Conservation (phyloP, 768 basidiomycete species). For the Boletellus emodensis region DNA sequence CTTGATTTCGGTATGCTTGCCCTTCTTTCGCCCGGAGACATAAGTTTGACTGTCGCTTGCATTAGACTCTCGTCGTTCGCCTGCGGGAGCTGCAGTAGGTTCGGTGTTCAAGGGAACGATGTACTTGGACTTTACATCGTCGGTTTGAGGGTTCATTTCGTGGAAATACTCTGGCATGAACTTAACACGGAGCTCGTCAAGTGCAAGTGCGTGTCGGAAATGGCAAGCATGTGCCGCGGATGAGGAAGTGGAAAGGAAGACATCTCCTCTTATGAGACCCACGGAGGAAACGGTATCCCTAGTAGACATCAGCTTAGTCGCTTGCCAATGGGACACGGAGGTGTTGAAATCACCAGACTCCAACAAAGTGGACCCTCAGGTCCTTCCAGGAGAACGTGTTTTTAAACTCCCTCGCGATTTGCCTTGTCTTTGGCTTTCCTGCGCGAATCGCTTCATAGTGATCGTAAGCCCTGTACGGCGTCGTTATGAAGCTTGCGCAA, state of each 20-base stretch:
- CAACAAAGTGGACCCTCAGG: constrained; percentile 47
- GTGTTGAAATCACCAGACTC: constrained; percentile 40
- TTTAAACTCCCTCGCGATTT: constrained; percentile 35
- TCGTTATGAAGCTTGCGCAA: not conserved
- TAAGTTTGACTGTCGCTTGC: not conserved
- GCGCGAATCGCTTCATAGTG: constrained; percentile 18
- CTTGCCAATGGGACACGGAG: not conserved
- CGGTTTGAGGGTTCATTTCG: constrained; percentile 25
- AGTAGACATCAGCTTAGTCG: not conserved
- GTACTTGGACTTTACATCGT: constrained; percentile 11
- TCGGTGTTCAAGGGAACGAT: not conserved
- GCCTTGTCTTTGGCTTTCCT: constrained; percentile 17
- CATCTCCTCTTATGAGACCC: constrained; percentile 44
- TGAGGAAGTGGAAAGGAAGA: constrained; percentile 52
- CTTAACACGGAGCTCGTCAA: constrained; percentile 61
- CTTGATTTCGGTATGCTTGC: constrained; percentile 32
- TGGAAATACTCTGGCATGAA: constrained; percentile 46
- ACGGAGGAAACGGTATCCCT: constrained; percentile 72
- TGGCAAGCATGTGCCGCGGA: constrained; percentile 52
- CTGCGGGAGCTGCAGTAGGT: not conserved
- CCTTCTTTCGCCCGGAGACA: not conserved
- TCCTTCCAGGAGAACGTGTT: constrained; percentile 41
- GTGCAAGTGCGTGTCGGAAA: constrained; percentile 60
- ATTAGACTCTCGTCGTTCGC: not conserved
- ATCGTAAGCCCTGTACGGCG: constrained; percentile 13